Conservation (phyloP, 352 stramenopile genomes). For the Phytophthora brassicae region DNA sequence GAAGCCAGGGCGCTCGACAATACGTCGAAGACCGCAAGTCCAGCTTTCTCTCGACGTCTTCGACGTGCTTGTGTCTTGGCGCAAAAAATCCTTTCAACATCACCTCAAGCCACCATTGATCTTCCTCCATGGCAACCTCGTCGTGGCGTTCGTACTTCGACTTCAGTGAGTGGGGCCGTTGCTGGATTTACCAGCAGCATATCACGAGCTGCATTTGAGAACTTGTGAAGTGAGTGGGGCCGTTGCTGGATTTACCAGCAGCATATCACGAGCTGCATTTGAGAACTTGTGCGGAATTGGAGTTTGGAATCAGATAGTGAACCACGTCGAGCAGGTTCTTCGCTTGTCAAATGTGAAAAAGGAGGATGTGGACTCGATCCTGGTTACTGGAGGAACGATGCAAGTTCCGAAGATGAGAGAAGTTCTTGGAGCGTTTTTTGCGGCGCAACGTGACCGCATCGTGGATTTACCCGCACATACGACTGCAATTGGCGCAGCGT, state of each 20-base stretch:
- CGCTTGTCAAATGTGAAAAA: constrained; percentile 16
- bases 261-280: constrained; percentile 41
- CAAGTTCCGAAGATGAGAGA: constrained; percentile 27
- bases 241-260: constrained; percentile 22
- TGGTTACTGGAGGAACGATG: constrained; percentile 39
- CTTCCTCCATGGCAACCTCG: constrained; percentile 28
- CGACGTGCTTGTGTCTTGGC: constrained; percentile 40
- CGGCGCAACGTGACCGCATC: constrained; percentile 6
- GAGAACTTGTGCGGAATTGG: constrained; percentile 35
- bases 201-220: constrained; percentile 42
- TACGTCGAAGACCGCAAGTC: not conserved
- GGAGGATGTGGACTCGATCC: constrained; percentile 31
- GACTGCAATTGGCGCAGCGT: constrained; percentile 20
- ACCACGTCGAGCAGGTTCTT: constrained; percentile 28
- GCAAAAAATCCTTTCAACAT: constrained; percentile 47
- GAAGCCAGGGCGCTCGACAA: constrained; percentile 5
- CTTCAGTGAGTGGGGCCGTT: not conserved
- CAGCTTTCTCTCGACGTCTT: constrained; percentile 23
- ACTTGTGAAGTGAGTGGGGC: too few relatives aligned
- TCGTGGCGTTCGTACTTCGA: constrained; percentile 3
- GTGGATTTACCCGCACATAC: constrained; percentile 20
- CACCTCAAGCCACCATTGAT: constrained; percentile 31
- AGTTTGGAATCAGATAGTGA: constrained; percentile 27
- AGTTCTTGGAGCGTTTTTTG: constrained; percentile 27
- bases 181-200: constrained; percentile 32